Evolutionary conservation across 2,329 filamentous ascomycete genomes (phyloP), one percentile per base, ranked within the genome.

Genomic region (Aspergillus sp.): DNA sequence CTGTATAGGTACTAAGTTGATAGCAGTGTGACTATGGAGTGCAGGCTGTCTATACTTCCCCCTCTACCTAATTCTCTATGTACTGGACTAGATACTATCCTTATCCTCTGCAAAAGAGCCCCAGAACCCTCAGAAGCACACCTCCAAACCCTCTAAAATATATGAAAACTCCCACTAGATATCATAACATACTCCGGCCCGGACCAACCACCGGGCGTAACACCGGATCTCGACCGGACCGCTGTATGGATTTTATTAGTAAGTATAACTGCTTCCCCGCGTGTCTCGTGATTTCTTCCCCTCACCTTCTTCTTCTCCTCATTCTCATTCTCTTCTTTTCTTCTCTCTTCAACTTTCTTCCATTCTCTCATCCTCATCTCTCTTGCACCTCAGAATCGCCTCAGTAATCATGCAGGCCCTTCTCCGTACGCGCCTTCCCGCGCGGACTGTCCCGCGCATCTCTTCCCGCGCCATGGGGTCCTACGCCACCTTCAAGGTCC

Each of bases 401-500:
- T 22, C 22, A 22, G 5, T 7, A 22, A 62, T 44, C 17, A 68
- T 68, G 65, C 65, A 68, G 59, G 64, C 66, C 9, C 60, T 59
- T 16, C 51, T 62, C 43, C 47, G 68, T 24, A 49, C 67, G 26
- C 66, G 67, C 46, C 46, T 60, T 42, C 62, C 64, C 17, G 54
- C 60, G 51, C 50, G 53, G 51, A 57, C 63, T 51, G 59, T 50
- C 51, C 52, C 60, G 53, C 59, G 52, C 40, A 47, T 51, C 24
- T 59, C 51, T 53, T 58, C 56, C 30, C 63, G 67, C 40, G 55
- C 61, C 19, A 62, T 70, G 42, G 63, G 65, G 85, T 87, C 85
- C 7, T 79, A 95, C 58, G 92, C 91, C 46, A 81, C 84, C 55
- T 97, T 96, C 82, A 93, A 90, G 78, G 83, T 92, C 47, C 94